phyloP scores from a whole-genome alignment of 441 rosid genomes.

The Arabidopsis hybrid region DNA sequence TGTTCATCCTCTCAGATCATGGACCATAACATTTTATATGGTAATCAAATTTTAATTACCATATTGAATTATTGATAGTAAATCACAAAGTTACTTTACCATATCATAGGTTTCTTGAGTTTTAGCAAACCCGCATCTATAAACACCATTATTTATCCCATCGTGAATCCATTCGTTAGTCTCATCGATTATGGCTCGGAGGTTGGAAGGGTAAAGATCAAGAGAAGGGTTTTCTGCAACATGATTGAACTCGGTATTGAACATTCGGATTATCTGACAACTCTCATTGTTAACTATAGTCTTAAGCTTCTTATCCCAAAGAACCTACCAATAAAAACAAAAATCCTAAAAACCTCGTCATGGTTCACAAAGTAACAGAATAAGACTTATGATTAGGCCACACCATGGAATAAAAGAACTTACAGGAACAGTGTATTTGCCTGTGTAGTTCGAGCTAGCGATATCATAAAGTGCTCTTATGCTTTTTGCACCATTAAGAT shows the following conservation, averaged over 20 bases:
- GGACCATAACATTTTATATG: too few species aligned
- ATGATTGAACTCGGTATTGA: constrained; percentile 73
- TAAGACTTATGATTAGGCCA: not conserved
- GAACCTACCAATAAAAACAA: constrained; percentile 49
- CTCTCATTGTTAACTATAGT: constrained; percentile 45
- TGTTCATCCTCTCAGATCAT: too few species aligned
- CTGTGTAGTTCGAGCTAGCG: constrained; percentile 70
- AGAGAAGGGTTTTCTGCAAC: constrained; percentile 68
- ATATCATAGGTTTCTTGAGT: constrained; percentile 78
- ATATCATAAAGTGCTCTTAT: constrained; percentile 78
- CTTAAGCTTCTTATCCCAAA: constrained; percentile 95
- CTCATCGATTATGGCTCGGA: constrained; percentile 63
- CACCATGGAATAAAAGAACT: constrained; percentile 40
- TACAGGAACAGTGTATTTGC: constrained; percentile 90
- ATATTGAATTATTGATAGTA: constrained; percentile 16
- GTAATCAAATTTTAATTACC: not conserved
- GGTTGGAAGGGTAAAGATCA: constrained; percentile 68
- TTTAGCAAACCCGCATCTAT: constrained; percentile 91
- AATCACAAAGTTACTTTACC: constrained; percentile 32
- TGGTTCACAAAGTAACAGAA: not conserved
- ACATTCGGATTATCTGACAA: constrained; percentile 11
- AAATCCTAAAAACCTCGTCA: not conserved
- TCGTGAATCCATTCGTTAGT: constrained; percentile 75
- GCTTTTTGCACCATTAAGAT: constrained; percentile 68
- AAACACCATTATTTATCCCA: constrained; percentile 83